A percentile compares a stretch with the other conserved stretches of the same genome.
phyloP scores from a whole-genome alignment of 73 alveolate species.

The Paramecium sonneborni region DNA sequence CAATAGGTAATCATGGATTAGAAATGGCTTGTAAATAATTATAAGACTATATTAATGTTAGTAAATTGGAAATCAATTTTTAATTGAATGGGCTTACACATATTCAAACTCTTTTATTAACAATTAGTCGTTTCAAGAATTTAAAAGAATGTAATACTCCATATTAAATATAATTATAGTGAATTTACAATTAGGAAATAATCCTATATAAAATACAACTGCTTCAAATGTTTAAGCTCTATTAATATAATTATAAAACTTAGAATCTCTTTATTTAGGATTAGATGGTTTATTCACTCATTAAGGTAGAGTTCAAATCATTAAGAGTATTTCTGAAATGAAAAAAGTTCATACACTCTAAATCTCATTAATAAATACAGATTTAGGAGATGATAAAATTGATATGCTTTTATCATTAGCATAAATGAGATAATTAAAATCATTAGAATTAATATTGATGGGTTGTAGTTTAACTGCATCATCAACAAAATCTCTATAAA shows the following conservation, averaged over 20 bases:
- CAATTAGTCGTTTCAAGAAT: not conserved
- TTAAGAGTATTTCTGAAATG: not conserved
- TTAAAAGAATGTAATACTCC: not conserved
- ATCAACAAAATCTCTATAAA: not conserved
- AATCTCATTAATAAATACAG: slow-evolving; percentile 14
- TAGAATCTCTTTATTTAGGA: not conserved
- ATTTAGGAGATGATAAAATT: not conserved
- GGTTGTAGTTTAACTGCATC: not conserved
- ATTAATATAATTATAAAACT: not conserved
- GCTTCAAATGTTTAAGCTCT: not conserved
- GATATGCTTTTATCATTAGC: not conserved
- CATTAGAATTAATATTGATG: not conserved
- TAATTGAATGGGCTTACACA: not conserved
- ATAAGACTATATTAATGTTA: not conserved
- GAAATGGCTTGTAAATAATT: not conserved
- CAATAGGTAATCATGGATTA: not conserved
- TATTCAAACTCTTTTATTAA: not conserved
- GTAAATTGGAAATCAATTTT: not conserved
- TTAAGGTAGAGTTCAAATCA: not conserved
- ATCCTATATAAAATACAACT: not conserved
- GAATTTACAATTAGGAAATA: slow-evolving; percentile 13
- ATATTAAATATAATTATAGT: not conserved
- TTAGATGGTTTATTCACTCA: not conserved
- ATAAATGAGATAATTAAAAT: not conserved
- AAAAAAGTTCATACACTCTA: not conserved